Evolutionary conservation across 2,329 filamentous ascomycete species (phyloP), one percentile per base, ranked within the genome.

Genomic region (Colletotrichum agaves): DNA sequence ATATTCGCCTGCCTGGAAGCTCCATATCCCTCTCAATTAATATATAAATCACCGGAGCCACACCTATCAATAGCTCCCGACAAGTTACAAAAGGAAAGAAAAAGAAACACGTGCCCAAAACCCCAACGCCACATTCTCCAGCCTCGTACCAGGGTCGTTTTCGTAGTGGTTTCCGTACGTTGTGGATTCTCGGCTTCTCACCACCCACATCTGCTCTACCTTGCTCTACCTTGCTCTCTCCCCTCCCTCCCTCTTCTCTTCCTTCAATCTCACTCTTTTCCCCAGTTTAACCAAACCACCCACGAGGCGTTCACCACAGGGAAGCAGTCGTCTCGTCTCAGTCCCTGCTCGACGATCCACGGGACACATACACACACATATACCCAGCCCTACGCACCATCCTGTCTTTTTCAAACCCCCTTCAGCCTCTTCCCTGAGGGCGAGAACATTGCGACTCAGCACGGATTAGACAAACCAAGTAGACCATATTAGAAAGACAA

Each of bases 121-220:
- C 39, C 39, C 55, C 39, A 58, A 43, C 27, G 55, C 46, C 55
- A 41, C 41, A 58, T 58, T 46, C 50, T 50, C 27, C 47, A 50
- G 27, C 17, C 21, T 50, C 55, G 43, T 59, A 31, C 47, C 13
- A 50, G 15, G 47, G n/a, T 50, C 47, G 11, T 23, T 33, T 27
- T 50, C 21, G 11, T n/a, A 27, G 7, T 50, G 27, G 21, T 50
- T 27, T 50, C 23, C 47, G 46, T 50, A 15, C 47, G 19, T 50
- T 11, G 61, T 60, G 61, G 61, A 57, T 33, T 64, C 43, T 13
- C n/a, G n/a, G 55, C 43, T 17, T 46, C 39, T n/a, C 41, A 47
- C 55, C 53, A 43, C 41, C 21, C 55, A 58, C 41, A 44, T 33
- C 50, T n/a, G 19, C 33, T 17, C 21, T 50, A 13, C 17, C 21